Evolutionary conservation across 2,329 filamentous ascomycete species (phyloP).

Genomic region (Aspergillus proliferans): DNA sequence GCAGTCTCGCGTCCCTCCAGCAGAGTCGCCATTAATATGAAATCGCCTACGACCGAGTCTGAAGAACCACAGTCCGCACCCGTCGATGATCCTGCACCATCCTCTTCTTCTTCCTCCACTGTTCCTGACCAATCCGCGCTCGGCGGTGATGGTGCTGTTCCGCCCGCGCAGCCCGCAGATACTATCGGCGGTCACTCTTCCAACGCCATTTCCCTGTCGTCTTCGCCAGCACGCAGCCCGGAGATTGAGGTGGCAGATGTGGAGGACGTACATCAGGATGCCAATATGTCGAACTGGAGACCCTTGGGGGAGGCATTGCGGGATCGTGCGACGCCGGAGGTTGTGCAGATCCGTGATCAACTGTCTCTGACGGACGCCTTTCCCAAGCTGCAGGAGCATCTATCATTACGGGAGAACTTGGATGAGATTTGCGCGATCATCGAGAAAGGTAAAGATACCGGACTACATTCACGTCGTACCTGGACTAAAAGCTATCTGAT

Average conservation of each 20-base stretch:
- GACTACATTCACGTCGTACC: slow-evolving; percentile 1
- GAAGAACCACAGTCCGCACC: not conserved
- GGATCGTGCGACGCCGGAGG: slow-evolving; percentile 23
- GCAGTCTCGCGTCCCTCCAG: slow-evolving; percentile 33
- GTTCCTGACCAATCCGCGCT: slow-evolving; percentile 6
- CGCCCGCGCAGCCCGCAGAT: slow-evolving; percentile 9
- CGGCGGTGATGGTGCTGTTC: slow-evolving; percentile 6
- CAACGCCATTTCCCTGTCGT: slow-evolving; percentile 35
- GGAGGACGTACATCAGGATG: slow-evolving; percentile 46
- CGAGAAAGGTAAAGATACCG: slow-evolving; percentile 29
- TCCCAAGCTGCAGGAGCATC: slow-evolving; percentile 25
- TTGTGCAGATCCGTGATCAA: slow-evolving; percentile 31
- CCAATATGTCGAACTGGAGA: slow-evolving; percentile 40
- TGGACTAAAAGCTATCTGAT: slow-evolving; percentile 1
- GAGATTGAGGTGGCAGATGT: slow-evolving; percentile 46
- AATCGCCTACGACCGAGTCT: slow-evolving; percentile 22
- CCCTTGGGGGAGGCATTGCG: slow-evolving; percentile 29
- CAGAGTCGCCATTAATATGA: slow-evolving; percentile 45
- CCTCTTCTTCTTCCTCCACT: slow-evolving; percentile 7
- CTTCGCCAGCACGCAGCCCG: slow-evolving; percentile 40
- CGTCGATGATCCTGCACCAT: slow-evolving; percentile 11
- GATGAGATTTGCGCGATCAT: slow-evolving; percentile 26
- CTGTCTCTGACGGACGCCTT: slow-evolving; percentile 31
- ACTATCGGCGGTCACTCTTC: slow-evolving; percentile 16
- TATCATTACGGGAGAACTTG: slow-evolving; percentile 27